These are phyloP conservation scores for Beta macrorhiza DNA, from an alignment of 179 eudicot genomes.

Conservation along the genomic window DNA sequence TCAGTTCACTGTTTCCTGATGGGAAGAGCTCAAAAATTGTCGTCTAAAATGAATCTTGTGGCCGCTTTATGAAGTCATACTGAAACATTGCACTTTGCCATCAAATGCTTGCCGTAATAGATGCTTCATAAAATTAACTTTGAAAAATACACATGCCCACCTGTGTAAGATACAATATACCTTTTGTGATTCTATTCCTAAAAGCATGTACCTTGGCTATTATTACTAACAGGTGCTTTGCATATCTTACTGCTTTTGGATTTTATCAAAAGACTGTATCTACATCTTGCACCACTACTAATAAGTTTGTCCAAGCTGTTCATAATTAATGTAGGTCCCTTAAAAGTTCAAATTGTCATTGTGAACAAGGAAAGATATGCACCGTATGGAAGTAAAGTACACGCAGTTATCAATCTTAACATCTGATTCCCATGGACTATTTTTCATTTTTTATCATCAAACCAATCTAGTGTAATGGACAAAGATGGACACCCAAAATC, in stretches of 20 bases:
- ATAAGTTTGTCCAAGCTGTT: neutral
- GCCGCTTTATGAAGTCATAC: neutral
- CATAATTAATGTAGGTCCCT: neutral
- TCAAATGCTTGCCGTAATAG: neutral
- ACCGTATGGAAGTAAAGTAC: neutral
- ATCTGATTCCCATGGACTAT: constrained; percentile 2
- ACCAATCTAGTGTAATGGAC: neutral
- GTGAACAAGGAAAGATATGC: neutral
- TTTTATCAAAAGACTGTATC: neutral
- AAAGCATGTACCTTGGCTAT: neutral
- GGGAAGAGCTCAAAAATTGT: constrained; percentile 1
- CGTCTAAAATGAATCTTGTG: neutral
- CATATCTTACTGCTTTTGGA: neutral
- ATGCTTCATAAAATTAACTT: neutral
- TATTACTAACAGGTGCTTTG: neutral
- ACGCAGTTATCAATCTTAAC: neutral
- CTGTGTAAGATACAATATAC: neutral
- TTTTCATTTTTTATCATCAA: neutral
- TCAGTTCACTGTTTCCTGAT: neutral
- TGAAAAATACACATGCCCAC: neutral
- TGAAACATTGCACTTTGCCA: neutral
- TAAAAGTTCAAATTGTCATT: no score
- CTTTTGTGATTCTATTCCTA: neutral
- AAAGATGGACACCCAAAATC: neutral
- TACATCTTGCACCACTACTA: neutral